Conservation (phyloP, 768 basidiomycete species). For the Heimioporus sp. region DNA sequence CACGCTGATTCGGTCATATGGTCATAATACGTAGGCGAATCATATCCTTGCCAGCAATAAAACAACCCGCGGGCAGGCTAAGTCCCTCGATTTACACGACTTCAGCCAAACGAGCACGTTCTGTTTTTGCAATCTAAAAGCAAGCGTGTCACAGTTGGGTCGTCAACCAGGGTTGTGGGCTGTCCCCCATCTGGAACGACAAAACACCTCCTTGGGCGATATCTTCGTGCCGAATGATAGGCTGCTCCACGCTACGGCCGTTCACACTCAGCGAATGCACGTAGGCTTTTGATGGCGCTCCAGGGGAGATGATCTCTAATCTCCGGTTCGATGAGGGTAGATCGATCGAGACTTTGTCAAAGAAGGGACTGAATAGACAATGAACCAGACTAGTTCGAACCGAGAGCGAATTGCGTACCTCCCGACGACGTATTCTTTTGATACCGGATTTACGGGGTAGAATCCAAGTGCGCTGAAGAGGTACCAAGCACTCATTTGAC, state of each 20-base stretch:
- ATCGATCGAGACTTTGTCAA: constrained; percentile 51
- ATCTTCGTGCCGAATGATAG: constrained; percentile 60
- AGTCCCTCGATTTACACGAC: no score
- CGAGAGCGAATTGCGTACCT: constrained; percentile 40
- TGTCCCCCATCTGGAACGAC: constrained; percentile 62
- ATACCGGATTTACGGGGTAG: constrained; percentile 82
- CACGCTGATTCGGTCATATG: no score
- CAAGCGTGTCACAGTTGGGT: not conserved
- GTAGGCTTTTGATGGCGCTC: constrained; percentile 59
- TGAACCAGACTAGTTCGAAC: not conserved
- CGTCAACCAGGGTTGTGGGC: constrained; percentile 36
- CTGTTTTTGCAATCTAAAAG: no score
- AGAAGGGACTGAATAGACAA: constrained; percentile 42
- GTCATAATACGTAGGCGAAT: no score
- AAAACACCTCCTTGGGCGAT: constrained; percentile 57
- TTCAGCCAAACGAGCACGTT: no score
- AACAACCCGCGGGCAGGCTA: no score
- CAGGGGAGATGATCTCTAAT: constrained; percentile 53
- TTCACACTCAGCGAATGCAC: constrained; percentile 60
- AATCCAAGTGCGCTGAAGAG: constrained; percentile 81
- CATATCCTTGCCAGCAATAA: no score
- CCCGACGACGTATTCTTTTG: constrained; percentile 72
- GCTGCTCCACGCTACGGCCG: constrained; percentile 39
- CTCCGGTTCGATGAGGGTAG: constrained; percentile 40
- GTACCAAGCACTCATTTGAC: constrained; percentile 91